Evolutionary conservation across 306 rosid genomes (phyloP), one percentile per base, ranked within the genome.

Genomic region (Cicer arietinum): DNA sequence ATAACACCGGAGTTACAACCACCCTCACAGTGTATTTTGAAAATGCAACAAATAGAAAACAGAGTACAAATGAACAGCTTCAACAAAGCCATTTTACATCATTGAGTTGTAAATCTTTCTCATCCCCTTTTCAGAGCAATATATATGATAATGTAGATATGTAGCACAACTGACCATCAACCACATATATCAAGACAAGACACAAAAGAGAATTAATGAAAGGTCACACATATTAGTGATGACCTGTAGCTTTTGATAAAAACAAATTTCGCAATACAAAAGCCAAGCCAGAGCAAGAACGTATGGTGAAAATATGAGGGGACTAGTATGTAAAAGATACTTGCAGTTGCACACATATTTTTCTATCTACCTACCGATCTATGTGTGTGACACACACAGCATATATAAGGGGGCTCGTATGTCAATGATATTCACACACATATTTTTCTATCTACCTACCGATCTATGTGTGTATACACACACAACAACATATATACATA

Each of bases 211-310:
- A 13, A 10, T 53, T 35, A 54, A 63, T 60, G 40, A 37, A 75
- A 68, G 68, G 67, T 75, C 76, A 80, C 47, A 69, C 57, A 50
- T 47, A 43, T 35, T 54, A 51, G 22, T 64, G 35, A 74, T 58
- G 59, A 52, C 37, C 65, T 8, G 37, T 30, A 69, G 67, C 30
- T n/a, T 51, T 61, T 42, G 42, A 52, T 30, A 59, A 74, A 61
- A 25, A 61, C 1, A 30, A 50, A 62, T 8, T 2, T 18, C 8
- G 40, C 17, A 43, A 53, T 17, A 25, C 47, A 53, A 46, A 47
- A 52, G 69, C 68, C 59, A 76, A 52, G 67, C 54, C 74, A 62
- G 62, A 76, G 45, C 47, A 44, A 60, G 48, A 63, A 70, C 37
- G 44, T 53, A 61, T 6, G 2, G 40, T n/a, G 50, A 37, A 70